phyloP scores from a whole-genome alignment of 352 stramenopile species.

The Globisporangium orthogonon region DNA sequence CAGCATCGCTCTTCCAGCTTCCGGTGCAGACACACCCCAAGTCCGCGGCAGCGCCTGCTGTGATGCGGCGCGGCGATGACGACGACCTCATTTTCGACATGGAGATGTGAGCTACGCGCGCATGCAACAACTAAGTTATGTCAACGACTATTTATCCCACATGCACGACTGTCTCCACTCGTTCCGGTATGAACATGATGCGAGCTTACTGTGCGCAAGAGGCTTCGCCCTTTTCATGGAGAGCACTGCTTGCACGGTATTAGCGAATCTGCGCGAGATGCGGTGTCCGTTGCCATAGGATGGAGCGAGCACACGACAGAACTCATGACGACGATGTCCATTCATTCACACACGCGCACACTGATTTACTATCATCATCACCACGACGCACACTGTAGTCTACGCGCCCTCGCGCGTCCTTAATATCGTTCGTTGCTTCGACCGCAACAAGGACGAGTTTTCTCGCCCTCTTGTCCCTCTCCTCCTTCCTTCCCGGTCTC shows the following conservation, averaged over 20 bases:
- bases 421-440: not conserved
- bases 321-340: not conserved
- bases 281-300: too few species aligned
- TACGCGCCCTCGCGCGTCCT: not conserved
- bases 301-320: too few species aligned
- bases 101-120: constrained; percentile 10
- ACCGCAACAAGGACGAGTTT: not conserved
- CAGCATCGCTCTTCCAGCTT: not conserved
- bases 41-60: not conserved
- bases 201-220: too few species aligned
- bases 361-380: not conserved
- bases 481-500: too few species aligned
- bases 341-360: not conserved
- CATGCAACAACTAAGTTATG: not conserved
- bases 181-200: too few species aligned
- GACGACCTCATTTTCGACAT: constrained; percentile 20
- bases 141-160: not conserved
- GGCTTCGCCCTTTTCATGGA: too few species aligned
- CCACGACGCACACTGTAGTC: not conserved
- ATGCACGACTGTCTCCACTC: not conserved
- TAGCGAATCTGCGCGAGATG: too few species aligned
- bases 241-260: too few species aligned
- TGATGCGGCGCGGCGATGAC: not conserved
- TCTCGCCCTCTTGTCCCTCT: not conserved
- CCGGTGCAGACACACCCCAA: not conserved